Percentiles rank a stretch among this genome's conserved stretches.
phyloP scores from a whole-genome alignment of 1,284 basidiomycete species.

The Moesziomyces antarcticus region DNA sequence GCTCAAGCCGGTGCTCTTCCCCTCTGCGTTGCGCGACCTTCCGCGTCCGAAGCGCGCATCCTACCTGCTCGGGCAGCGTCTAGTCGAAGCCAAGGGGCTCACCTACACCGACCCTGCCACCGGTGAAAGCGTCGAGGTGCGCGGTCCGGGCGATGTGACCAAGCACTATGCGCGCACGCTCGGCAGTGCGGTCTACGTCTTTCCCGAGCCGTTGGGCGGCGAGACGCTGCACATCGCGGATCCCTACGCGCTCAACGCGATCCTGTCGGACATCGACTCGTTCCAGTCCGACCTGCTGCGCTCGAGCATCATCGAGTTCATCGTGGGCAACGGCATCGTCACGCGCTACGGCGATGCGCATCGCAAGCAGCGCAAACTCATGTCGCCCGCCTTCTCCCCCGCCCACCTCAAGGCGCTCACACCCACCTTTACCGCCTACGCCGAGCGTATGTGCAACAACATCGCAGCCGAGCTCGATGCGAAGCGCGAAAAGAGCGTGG shows the following conservation, averaged over 20 bases:
- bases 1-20: constrained; percentile 38
- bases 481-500: constrained; percentile 13
- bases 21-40: constrained; percentile 34
- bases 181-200: constrained; percentile 22
- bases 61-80: constrained; percentile 30
- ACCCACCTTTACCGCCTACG: constrained; percentile 45
- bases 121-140: not conserved
- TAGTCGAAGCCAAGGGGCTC: constrained; percentile 37
- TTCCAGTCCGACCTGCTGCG: constrained; percentile 38
- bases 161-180: constrained; percentile 25
- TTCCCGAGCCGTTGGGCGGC: constrained; percentile 37
- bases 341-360: constrained; percentile 41
- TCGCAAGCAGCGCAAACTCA: constrained; percentile 48
- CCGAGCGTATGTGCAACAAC: constrained; percentile 46
- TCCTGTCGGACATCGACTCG: constrained; percentile 37
- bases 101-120: constrained; percentile 12
- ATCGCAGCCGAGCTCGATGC: constrained; percentile 13
- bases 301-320: constrained; percentile 38
- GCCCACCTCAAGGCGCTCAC: constrained; percentile 44
- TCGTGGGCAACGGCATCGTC: constrained; percentile 44
- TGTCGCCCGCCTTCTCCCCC: constrained; percentile 55
- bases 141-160: constrained; percentile 28
- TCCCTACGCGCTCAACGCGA: constrained; percentile 31
- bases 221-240: constrained; percentile 37
- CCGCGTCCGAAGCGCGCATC: constrained; percentile 25